Conservation (phyloP, 2,329 filamentous ascomycete species). For the Stachybotrys chlorohalonatus region DNA sequence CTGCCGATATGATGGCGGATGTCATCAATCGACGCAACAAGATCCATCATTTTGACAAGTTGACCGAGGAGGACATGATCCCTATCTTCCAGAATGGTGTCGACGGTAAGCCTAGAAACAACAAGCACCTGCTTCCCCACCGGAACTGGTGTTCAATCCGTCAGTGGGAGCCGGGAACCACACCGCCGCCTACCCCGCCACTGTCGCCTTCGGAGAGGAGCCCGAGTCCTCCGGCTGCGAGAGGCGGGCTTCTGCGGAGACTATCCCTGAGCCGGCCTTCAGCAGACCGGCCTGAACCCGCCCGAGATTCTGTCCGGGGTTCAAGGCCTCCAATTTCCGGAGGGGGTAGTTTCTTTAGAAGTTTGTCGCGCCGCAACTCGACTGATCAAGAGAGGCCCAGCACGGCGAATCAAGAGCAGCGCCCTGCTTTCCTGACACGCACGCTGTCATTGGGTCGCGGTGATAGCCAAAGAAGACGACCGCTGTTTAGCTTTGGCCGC, state of each 20-base stretch:
- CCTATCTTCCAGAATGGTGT: constrained; percentile 86
- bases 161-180: constrained; percentile 69
- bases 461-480: constrained; percentile 33
- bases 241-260: constrained; percentile 33
- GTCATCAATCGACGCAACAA: constrained; percentile 91
- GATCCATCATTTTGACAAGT: constrained; percentile 58
- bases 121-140: constrained; percentile 78
- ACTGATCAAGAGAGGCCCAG: constrained; percentile 25
- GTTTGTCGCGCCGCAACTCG: constrained; percentile 24
- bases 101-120: constrained; percentile 82
- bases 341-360: constrained; percentile 34
- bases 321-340: constrained; percentile 41
- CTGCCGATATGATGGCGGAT: constrained; percentile 80
- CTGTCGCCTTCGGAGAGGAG: constrained; percentile 35
- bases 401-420: constrained; percentile 3
- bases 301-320: constrained; percentile 27
- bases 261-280: constrained; percentile 31
- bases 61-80: constrained; percentile 94
- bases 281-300: constrained; percentile 25
- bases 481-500: constrained; percentile 31
- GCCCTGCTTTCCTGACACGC: constrained; percentile 32
- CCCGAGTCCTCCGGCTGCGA: constrained; percentile 24
- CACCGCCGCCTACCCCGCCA: constrained; percentile 61
- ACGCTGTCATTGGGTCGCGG: constrained; percentile 53
- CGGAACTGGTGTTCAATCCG: constrained; percentile 95